Conservation (phyloP, 169 alveolate species). For the Cryptosporidium sp. region DNA sequence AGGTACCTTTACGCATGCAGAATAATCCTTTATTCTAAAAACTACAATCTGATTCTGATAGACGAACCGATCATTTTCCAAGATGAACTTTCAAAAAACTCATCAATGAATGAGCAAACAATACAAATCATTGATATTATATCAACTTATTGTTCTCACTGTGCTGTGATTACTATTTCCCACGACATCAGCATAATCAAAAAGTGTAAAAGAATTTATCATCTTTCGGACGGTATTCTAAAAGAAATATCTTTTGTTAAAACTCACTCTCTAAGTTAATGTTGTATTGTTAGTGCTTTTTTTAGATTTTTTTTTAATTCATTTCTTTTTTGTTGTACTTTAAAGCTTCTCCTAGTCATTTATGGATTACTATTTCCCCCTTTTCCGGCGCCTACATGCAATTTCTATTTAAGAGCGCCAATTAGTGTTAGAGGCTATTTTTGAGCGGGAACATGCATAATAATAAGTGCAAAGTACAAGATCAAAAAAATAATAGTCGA, state of each 20-base stretch:
- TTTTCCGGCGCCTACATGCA: background rate
- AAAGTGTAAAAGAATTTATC: constrained; percentile 52
- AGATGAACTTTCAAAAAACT: constrained; percentile 30
- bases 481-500: constrained; percentile 9
- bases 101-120: constrained; percentile 42
- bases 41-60: constrained; percentile 38
- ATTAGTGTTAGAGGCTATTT: background rate
- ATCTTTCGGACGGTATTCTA: constrained; percentile 23
- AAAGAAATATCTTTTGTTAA: constrained; percentile 57
- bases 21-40: constrained; percentile 53
- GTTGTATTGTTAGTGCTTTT: background rate
- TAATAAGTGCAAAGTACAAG: background rate
- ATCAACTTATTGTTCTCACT: constrained; percentile 68
- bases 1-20: constrained; percentile 47
- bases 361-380: background rate
- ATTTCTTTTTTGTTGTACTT: background rate
- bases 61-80: constrained; percentile 49
- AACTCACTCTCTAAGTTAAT: background rate
- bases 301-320: background rate
- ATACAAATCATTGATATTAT: constrained; percentile 56
- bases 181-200: constrained; percentile 52
- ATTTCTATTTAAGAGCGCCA: background rate
- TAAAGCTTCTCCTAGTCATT: too few relatives aligned
- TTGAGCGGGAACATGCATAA: constrained; percentile 34
- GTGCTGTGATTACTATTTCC: constrained; percentile 56